Percentiles rank a stretch among this genome's conserved stretches.
phyloP scores from a whole-genome alignment of 2,329 filamentous ascomycete species.

The Purpureocillium takamizusanense region DNA sequence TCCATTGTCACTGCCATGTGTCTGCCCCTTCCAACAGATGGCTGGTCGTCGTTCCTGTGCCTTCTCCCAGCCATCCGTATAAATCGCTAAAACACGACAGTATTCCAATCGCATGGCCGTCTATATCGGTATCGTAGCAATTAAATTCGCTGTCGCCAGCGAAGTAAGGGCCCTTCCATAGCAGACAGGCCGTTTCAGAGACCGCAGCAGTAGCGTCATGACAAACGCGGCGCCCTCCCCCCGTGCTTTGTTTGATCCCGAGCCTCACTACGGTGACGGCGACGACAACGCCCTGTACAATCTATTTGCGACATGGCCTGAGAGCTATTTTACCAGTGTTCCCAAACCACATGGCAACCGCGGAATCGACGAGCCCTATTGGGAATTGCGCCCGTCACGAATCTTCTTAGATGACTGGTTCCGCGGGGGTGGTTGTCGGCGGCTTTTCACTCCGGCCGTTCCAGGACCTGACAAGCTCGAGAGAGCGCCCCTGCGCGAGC shows the following conservation, averaged over 20 bases:
- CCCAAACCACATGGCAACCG: not conserved
- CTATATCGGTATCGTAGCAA: not conserved
- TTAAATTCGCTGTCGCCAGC: not conserved
- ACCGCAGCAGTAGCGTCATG: not conserved
- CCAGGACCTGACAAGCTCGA: not conserved
- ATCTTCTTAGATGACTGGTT: no score
- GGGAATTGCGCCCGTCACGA: not conserved
- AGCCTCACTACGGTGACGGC: no score
- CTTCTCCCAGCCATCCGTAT: not conserved
- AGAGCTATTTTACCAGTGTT: no score
- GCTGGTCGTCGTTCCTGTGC: not conserved
- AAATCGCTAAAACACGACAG: not conserved
- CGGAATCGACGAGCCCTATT: conserved; percentile 1
- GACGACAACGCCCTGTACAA: no score
- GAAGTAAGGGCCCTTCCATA: not conserved
- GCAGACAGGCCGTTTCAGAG: not conserved
- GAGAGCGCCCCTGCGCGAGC: not conserved
- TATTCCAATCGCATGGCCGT: not conserved
- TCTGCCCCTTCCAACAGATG: not conserved
- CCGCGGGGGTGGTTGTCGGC: not conserved
- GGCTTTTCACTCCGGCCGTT: not conserved
- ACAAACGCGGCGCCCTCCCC: not conserved
- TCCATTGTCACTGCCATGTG: not conserved
- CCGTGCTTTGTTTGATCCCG: not conserved
- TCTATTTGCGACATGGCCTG: no score